Evolutionary conservation across 192 early-diverging fungal species (phyloP).

Genomic region (Coemansia sp.): DNA sequence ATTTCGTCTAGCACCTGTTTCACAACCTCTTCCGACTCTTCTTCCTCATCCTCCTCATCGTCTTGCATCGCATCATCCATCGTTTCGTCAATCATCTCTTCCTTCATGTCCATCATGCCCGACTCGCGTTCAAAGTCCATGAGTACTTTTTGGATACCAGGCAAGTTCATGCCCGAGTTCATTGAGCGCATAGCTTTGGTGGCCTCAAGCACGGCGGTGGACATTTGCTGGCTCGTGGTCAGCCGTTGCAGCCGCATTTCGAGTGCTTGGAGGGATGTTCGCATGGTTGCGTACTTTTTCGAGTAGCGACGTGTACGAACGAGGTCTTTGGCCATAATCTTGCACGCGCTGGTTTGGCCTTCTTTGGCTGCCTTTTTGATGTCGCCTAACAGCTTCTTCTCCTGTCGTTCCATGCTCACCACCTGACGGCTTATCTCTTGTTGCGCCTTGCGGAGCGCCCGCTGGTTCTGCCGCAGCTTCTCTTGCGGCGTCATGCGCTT

Average conservation of each 20-base stretch:
- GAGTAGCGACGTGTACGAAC: conserved; percentile 90
- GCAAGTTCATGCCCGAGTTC: conserved; percentile 94
- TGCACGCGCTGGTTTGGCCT: conserved; percentile 84
- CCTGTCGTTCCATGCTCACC: conserved; percentile 84
- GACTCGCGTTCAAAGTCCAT: conserved; percentile 96
- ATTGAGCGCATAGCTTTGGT: conserved; percentile 94
- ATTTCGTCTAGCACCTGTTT: conserved; percentile 95
- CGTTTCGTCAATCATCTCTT: conserved; percentile 97
- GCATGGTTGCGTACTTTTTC: conserved; percentile 97
- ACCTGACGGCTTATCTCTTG: conserved; percentile 91
- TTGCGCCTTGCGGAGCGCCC: conserved; percentile 81
- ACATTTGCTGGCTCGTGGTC: conserved; percentile 94
- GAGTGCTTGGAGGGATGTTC: conserved; percentile 91
- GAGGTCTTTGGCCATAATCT: conserved; percentile 97
- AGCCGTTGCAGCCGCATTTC: conserved; percentile 75
- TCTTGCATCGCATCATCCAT: conserved; percentile 97
- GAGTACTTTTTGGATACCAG: conserved; percentile 91
- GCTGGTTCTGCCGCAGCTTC: conserved; percentile 87
- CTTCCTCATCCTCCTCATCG: conserved; percentile 77
- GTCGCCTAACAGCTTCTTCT: conserved; percentile 92
- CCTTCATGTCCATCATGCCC: conserved; percentile 99
- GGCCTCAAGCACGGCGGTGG: conserved; percentile 91
- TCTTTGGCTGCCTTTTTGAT: conserved; percentile 91
- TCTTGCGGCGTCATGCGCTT: conserved; percentile 84
- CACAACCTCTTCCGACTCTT: conserved; percentile 86